Conservation (phyloP, 2,329 filamentous ascomycete species). For the Whalleya microplaca region DNA sequence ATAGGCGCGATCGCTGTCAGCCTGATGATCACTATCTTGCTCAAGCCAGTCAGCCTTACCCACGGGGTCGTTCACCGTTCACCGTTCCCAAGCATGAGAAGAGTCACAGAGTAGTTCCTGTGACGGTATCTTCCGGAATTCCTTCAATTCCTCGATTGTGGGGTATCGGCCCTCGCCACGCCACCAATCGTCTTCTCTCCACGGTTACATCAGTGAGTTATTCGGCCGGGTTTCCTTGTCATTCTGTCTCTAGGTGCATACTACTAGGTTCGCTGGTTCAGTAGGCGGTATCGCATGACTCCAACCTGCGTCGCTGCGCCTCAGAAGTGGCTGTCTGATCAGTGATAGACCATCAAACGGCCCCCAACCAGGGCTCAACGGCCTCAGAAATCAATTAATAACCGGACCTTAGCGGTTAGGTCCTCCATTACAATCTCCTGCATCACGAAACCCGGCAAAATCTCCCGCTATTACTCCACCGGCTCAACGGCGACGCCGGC, state of each 20-base stretch:
- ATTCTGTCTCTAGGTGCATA: conserved; percentile 6
- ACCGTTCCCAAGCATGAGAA: background rate
- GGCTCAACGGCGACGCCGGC: conserved; percentile 33
- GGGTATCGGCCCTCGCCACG: conserved; percentile 34
- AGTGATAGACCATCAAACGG: conserved; percentile 21
- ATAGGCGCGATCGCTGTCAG: conserved; percentile 6
- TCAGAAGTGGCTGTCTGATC: conserved; percentile 36
- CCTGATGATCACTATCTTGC: conserved; percentile 2
- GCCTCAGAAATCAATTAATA: conserved; percentile 26
- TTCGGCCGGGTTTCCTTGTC: conserved; percentile 1
- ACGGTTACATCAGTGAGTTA: conserved; percentile 4
- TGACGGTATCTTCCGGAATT: too few species aligned
- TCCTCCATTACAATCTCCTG: conserved; percentile 17
- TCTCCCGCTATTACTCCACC: conserved; percentile 19
- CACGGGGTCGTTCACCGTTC: background rate
- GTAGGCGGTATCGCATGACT: conserved; percentile 30
- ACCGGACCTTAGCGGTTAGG: conserved; percentile 5
- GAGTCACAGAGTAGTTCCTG: conserved; percentile 6
- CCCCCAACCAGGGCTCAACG: conserved; percentile 13
- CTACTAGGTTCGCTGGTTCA: conserved; percentile 5
- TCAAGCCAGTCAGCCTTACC: conserved; percentile 13
- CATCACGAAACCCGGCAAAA: conserved; percentile 25
- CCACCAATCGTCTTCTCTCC: conserved; percentile 38
- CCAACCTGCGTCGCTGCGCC: conserved; percentile 30
- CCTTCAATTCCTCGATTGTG: conserved; percentile 14